phyloP scores from a whole-genome alignment of 164 flowering plant species.

The Cinnamomum micranthum region DNA sequence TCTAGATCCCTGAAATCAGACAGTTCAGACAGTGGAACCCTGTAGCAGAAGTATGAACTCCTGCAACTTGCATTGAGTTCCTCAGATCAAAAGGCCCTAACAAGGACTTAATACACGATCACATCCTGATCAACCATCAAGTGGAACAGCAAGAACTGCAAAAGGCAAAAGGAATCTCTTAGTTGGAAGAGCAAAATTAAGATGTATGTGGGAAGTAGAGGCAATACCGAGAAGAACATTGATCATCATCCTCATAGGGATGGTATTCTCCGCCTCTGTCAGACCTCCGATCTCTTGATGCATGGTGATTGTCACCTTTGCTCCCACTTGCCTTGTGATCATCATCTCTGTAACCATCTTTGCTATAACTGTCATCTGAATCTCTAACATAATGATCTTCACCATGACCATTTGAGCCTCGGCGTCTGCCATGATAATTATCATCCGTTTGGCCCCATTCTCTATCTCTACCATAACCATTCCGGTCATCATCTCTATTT shows the following conservation, averaged over 20 bases:
- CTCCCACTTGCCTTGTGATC: conserved; percentile 31
- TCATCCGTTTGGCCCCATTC: conserved; percentile 68
- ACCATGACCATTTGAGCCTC: conserved; percentile 57
- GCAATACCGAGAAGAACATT: conserved; percentile 71
- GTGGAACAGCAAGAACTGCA: not conserved
- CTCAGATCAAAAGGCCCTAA: not conserved
- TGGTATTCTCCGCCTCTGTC: conserved; percentile 60
- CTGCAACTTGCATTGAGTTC: not conserved
- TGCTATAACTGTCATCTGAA: conserved; percentile 25
- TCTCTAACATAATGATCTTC: conserved; percentile 38
- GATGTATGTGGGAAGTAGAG: not conserved
- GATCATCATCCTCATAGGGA: conserved; percentile 68
- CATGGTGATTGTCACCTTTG: conserved; percentile 50
- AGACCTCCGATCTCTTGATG: conserved; percentile 66
- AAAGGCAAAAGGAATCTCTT: not conserved
- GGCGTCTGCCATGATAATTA: conserved; percentile 57
- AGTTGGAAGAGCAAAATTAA: not conserved
- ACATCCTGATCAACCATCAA: not conserved
- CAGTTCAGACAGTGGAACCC: not conserved
- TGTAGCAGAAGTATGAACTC: not conserved
- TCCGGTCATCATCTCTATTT: conserved; percentile 38
- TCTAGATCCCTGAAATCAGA: not conserved
- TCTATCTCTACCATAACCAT: conserved; percentile 72
- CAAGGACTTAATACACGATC: not conserved
- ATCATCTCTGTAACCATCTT: conserved; percentile 71